Evolutionary conservation across 148 eudicot species (phyloP), one percentile per base, ranked within the genome.

Genomic region (Vaccinium darrowii): DNA sequence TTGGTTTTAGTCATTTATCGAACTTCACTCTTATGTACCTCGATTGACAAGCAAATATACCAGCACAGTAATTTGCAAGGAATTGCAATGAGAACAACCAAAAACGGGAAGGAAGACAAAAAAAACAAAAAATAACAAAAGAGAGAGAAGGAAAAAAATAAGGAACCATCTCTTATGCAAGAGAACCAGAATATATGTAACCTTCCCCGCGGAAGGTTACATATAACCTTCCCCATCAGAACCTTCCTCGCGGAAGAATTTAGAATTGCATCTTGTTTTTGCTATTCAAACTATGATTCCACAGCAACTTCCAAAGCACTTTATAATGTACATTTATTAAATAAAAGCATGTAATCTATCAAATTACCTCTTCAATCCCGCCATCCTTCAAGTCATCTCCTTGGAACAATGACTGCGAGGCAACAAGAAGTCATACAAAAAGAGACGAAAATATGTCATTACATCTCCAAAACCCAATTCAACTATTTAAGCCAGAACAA

Each of bases 321-420:
- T 19, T 36, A 6, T 21, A 63, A 27, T 67, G 73, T 69, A 69
- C 36, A 82, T 33, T 73, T 0, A 63, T 23, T 39, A 74, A 43
- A 82, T 19, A 33, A 82, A 78, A 49, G 74, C 74, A 63, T 19
- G 39, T 57, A 57, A 50, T 54, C 3, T 50, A 30, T 13, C 21
- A 39, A 85, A 84, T 85, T 90, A 97, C 99, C 99, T 97, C 99
- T 88, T 94, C 87, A 85, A 97, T 97, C 85, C 87, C 94, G 80
- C 89, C 89, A 82, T 94, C 96, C 88, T 93, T 91, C 83, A 90
- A 88, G 87, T 88, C 92, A 88, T 95, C 98, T 87, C 98, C 96
- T 79, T 93, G 93, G 81, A 94, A 89, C 84, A 97, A 86, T 21
- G 96, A 92, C 99, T 97, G 93, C 82, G 84, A 86, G 75, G 77